Evolutionary conservation across 129 eudicot species (phyloP), one percentile per base, ranked within the genome.

Genomic region (Cynara cardunculus): DNA sequence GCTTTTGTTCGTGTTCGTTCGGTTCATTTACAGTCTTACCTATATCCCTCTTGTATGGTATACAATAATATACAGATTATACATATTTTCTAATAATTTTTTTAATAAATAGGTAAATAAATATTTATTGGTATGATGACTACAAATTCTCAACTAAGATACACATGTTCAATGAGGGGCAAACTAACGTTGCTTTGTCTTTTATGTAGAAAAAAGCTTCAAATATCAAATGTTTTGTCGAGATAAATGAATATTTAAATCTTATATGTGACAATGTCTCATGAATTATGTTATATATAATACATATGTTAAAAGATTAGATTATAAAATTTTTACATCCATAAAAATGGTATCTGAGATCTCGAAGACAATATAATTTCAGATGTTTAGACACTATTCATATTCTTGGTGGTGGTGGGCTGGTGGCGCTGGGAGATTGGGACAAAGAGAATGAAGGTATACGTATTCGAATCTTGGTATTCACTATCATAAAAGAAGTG

Each of bases 171-270:
- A 56, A 56, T 56, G 65, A n/a, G 65, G 19, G 7, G 72, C 35
- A 64, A 76, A 76, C 80, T 64, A 76, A 34, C 80, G 2, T 62
- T 13, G 53, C 16, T 34, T 76, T 76, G 80, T 76, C 80, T 64
- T 76, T 76, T 76, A 12, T 62, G 18, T 76, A 31, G 79, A 10
- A 75, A 49, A 16, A 35, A 25, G 0, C 28, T 10, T 56, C 24
- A 56, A 56, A 56, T 5, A n/a, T 56, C 2, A 56, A 56, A 56
- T 5, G 9, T 56, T 56, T 56, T 56, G 2, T n/a, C 65, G 1
- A 6, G 65, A 56, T n/a, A 18, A 4, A 53, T 49, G 5, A 44
- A 44, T 18, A 53, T 16, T 18, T 4, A 3, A 13, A 49, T 49
- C 61, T 49, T 49, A 3, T 16, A 46, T 13, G 21, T 13, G 21